Evolutionary conservation across 2,329 filamentous ascomycete species (phyloP), one percentile per base, ranked within the genome.

Genomic region (Verticillium albo-atrum): DNA sequence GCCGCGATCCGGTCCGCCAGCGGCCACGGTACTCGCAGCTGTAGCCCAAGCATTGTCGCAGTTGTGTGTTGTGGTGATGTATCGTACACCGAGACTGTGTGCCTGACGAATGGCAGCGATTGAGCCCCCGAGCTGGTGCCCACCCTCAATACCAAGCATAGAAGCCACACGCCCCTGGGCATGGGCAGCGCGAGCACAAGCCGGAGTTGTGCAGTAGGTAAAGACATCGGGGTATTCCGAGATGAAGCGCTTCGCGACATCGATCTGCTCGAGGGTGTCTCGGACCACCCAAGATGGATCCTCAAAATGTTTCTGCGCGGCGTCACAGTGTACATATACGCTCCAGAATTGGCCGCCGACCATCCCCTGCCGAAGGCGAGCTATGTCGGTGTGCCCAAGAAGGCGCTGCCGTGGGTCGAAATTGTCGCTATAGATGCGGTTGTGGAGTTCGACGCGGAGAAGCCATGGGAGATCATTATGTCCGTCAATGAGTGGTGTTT

Each of bases 61-160:
- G 56, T 74, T 73, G 58, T 74, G 72, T 17, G 71, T 73, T 6
- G 72, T 62, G 1, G 72, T 74, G 50, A 75, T 70, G 56, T 77
- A 77, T 23, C 74, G 68, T 3, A 70, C 72, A 9, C 75, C 75
- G 3, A 77, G 66, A 25, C 69, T 58, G 58, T 72, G 70, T 60
- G 72, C 68, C 57, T 72, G 71, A 6, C 74, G 68, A 25, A 77
- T 69, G 17, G 67, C 68, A 1, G 69, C 70, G 27, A 74, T 70
- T 54, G 66, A 69, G 7, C 69, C 68, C 1, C 73, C 74, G 2
- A 72, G 64, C 62, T 74, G 71, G 58, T 76, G 74, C 4, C 65
- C 60, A 17, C 72, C 74, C 63, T 77, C 74, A 14, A 74, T 70
- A 1, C 75, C 74, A 52, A 75, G 68, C 64, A 74, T 74, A 54